Evolutionary conservation across 2,329 filamentous ascomycete genomes (phyloP), one percentile per base, ranked within the genome.

Genomic region (Alternaria alternata): DNA sequence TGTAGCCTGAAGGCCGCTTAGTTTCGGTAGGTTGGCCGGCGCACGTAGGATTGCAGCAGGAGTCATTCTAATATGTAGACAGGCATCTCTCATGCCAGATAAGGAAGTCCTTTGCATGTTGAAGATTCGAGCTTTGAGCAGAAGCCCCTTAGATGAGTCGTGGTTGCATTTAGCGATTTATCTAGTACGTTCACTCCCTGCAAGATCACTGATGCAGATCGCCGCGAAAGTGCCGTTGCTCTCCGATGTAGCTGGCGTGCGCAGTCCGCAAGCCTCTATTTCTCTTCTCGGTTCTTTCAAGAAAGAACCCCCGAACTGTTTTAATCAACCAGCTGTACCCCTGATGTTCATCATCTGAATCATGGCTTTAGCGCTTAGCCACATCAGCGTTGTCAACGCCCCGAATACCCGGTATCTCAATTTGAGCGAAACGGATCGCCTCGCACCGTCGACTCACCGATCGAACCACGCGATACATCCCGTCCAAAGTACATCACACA

Each of bases 181-280:
- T 30, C 36, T 49, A 48, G 30, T 55, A 49, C 44, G 18, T 59
- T 59, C 52, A 56, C 47, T 49, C 57, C 52, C 47, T 60, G 57
- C 18, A 26, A 24, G 22, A 51, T 54, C 34, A 46, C 41, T 46
- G 14, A 18, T 51, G 53, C 47, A 47, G 47, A 60, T 57, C 47
- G 28, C 41, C 54, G 51, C 34, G 34, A n/a, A 38, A 51, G 42
- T 42, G 32, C 47, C 54, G 22, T 47, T 12, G 22, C 41, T 41
- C 34, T 20, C 46, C 57, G 26, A 42, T 26, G 44, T n/a, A 44
- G 38, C 26, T 34, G 20, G 14, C 12, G 7, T 53, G 5, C 24
- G 9, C 12, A 34, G 47, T 44, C 30, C 22, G 36, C 28, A 51
- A 32, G n/a, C 24, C 39, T 11, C 28, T 30, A 24, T 14, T 26